Evolutionary conservation across 352 stramenopile species (phyloP), one percentile per base, ranked within the genome.

Genomic region (Phytophthora foliorum): DNA sequence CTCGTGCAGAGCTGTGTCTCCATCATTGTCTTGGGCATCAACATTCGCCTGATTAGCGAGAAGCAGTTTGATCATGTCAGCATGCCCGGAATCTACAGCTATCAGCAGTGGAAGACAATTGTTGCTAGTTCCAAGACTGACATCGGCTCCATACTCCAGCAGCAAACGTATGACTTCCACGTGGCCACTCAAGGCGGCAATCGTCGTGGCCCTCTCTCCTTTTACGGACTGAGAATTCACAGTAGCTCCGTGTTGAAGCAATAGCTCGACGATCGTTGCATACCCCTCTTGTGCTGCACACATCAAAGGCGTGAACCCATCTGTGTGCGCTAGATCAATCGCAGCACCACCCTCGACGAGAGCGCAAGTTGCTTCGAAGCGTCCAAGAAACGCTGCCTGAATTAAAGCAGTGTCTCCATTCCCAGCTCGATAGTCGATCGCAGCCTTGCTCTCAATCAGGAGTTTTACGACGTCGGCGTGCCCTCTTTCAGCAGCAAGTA

Each of bases 261-360:
- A 46, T 41, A 27, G 45, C 0, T 49, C 34, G 42, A 50, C 25
- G n/a, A 62, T 49, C 21, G 22, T 42, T 16, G 24, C 21, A 14
- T 62, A 38, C 19, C 55, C 55, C n/a, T 53, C 42, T 50, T 50
- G 39, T 41, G 55, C 55, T n/a, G 27, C 55, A 27, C 38, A 52
- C 19, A 45, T 39, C 39, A 62, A n/a, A 4, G 42, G 55, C 38
- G 55, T 62, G 19, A 32, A 51, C 3, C 38, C 39, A 25, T 39
- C 38, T 25, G 21, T 42, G 27, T 31, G 10, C 16, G 38, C 38
- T 24, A 49, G 19, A 27, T 41, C 39, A 27, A 63, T 29, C 10
- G 22, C 27, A 21, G 39, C 55, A 1, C 55, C 55, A 32, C 11
- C 36, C 9, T 51, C 25, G 2, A 63, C 29, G 4, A 53, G n/a